Evolutionary conservation across 768 basidiomycete species (phyloP).

Genomic region (Phylloporus sp.): DNA sequence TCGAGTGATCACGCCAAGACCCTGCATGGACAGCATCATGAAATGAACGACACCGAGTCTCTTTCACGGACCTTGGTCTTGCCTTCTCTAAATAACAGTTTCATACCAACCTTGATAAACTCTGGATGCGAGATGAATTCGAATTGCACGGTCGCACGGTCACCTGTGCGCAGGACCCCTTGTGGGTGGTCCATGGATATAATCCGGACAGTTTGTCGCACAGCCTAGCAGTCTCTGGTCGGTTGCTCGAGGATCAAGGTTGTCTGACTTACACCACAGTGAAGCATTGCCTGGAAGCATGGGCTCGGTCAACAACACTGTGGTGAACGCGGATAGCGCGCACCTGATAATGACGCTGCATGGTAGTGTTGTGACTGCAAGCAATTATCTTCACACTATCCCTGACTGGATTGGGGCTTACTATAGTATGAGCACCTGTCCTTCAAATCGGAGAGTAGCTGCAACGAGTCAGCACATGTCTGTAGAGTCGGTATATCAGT

Average conservation of each 20-base stretch:
- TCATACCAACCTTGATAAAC: slow-evolving; percentile 91
- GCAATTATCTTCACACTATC: neutral
- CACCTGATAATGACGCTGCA: slow-evolving; percentile 90
- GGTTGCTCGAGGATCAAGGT: neutral
- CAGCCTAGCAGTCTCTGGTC: slow-evolving; percentile 48
- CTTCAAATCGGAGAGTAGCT: slow-evolving; percentile 87
- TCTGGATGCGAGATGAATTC: slow-evolving; percentile 93
- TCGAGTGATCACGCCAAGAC: slow-evolving; percentile 72
- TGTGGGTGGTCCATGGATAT: slow-evolving; percentile 89
- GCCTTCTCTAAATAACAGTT: slow-evolving; percentile 90
- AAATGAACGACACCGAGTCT: slow-evolving; percentile 2
- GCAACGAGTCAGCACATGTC: neutral
- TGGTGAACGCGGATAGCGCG: slow-evolving; percentile 12
- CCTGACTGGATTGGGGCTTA: slow-evolving; percentile 35
- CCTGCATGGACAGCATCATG: slow-evolving; percentile 37
- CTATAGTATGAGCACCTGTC: slow-evolving; percentile 92
- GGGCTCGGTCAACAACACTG: neutral
- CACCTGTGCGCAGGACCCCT: slow-evolving; percentile 88
- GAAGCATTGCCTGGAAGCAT: slow-evolving; percentile 72
- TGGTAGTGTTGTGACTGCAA: slow-evolving; percentile 81
- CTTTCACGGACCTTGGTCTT: slow-evolving; percentile 74
- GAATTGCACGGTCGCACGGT: slow-evolving; percentile 90
- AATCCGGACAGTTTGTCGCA: slow-evolving; percentile 90
- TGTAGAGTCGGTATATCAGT: slow-evolving; percentile 6
- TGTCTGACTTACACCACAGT: slow-evolving; percentile 68